Conservation (phyloP, 768 basidiomycete genomes). For the Boletus rubescentipes region DNA sequence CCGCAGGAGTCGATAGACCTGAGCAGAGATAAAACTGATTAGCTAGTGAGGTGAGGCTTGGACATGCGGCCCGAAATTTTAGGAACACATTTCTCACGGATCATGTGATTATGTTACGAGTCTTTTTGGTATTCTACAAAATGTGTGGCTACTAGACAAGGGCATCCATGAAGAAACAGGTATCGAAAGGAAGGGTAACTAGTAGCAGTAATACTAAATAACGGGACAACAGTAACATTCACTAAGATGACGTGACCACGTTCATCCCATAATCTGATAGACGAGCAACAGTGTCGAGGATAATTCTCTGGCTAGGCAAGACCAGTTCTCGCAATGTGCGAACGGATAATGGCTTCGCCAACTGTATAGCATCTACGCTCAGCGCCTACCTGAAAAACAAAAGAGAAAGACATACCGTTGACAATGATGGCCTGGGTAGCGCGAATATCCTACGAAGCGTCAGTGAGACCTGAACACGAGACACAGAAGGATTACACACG, state of each 20-base stretch:
- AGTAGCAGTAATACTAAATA: constrained; percentile 23
- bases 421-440: constrained; percentile 66
- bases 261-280: constrained; percentile 14
- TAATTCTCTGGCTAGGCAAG: constrained; percentile 25
- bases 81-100: constrained; percentile 10
- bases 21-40: constrained; percentile 4
- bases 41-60: neutral
- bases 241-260: constrained; percentile 1
- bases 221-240: constrained; percentile 13
- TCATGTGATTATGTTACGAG: constrained; percentile 7
- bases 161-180: constrained; percentile 22
- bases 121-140: constrained; percentile 21
- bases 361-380: constrained; percentile 36
- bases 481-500: constrained; percentile 34
- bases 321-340: constrained; percentile 58
- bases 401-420: constrained; percentile 41
- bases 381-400: neutral
- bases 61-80: constrained; percentile 11
- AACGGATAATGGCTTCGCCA: constrained; percentile 65
- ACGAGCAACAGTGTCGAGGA: constrained; percentile 1
- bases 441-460: constrained; percentile 51
- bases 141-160: constrained; percentile 22
- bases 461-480: neutral
- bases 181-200: constrained; percentile 30
- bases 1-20: constrained; percentile 1